Percentiles rank a stretch among this genome's conserved stretches.
Conservation (phyloP, 1,284 basidiomycete species). For the Heterobasidion irregulare region DNA sequence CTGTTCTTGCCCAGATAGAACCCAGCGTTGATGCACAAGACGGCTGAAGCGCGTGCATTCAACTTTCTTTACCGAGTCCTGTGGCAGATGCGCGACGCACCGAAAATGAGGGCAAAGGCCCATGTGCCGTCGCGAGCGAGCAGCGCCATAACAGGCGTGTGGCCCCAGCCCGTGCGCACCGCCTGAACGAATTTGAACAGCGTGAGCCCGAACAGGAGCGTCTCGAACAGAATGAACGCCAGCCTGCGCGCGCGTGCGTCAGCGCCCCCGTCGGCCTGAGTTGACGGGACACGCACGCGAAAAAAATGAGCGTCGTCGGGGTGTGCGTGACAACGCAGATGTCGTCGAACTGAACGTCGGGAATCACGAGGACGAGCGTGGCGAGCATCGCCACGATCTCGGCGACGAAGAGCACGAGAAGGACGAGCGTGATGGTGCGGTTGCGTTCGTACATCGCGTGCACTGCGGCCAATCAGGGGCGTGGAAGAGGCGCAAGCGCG, state of each 20-base stretch:
- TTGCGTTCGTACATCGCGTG: conserved; percentile 22
- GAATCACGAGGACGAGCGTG: conserved; percentile 18
- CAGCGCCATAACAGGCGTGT: conserved; percentile 20
- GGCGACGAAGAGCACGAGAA: conserved; percentile 15
- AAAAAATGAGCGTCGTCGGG: conserved; percentile 18
- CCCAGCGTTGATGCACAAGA: not conserved
- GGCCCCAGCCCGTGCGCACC: conserved; percentile 21
- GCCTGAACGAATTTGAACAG: conserved; percentile 22
- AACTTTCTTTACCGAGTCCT: not conserved
- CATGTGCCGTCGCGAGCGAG: conserved; percentile 28
- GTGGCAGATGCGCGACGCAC: conserved; percentile 10
- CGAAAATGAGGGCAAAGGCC: conserved; percentile 18
- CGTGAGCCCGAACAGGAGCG: conserved; percentile 25
- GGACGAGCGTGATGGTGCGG: conserved; percentile 11
- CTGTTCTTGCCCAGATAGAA: conserved; percentile 1
- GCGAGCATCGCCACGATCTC: conserved; percentile 18
- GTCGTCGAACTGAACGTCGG: conserved; percentile 16
- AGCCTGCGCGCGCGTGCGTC: conserved; percentile 14
- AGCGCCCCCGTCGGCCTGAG: not conserved
- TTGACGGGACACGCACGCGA: conserved; percentile 17
- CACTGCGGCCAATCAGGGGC: conserved; percentile 12
- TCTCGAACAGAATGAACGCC: conserved; percentile 26
- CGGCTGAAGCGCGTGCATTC: not conserved
- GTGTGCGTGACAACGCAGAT: conserved; percentile 17
- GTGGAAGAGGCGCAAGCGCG: not conserved